These are phyloP conservation scores for Sphaerulina musiva DNA, from an alignment of 2,329 filamentous ascomycete genomes.

Conservation along the genomic window DNA sequence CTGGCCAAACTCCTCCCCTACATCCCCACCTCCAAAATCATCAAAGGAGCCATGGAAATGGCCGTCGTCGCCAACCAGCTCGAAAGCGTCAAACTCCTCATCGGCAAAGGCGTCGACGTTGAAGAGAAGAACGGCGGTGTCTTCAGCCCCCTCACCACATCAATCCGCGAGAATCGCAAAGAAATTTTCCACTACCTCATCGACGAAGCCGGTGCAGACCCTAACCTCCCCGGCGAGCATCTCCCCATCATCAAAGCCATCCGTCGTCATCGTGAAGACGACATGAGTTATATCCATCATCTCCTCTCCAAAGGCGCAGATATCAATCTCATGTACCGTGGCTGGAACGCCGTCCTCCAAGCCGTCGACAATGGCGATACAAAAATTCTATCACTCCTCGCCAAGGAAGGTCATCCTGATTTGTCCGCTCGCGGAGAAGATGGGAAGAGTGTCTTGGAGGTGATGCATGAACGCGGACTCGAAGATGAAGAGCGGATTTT, in stretches of 20 bases:
- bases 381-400: constrained; percentile 48
- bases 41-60: constrained; percentile 62
- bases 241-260: constrained; percentile 65
- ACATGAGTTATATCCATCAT: constrained; percentile 57
- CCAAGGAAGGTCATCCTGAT: constrained; percentile 47
- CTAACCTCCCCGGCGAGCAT: constrained; percentile 63
- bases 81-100: constrained; percentile 59
- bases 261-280: constrained; percentile 50
- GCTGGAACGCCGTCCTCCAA: constrained; percentile 61
- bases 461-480: constrained; percentile 54
- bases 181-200: constrained; percentile 58
- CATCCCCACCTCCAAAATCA: constrained; percentile 53
- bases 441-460: constrained; percentile 50
- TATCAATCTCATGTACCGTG: constrained; percentile 61
- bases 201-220: constrained; percentile 52
- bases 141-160: constrained; percentile 62
- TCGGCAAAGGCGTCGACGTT: constrained; percentile 58
- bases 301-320: constrained; percentile 59
- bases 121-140: constrained; percentile 68
- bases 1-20: constrained; percentile 53
- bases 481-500: constrained; percentile 40
- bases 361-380: constrained; percentile 58
- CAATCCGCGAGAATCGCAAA: constrained; percentile 56
- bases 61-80: constrained; percentile 61
- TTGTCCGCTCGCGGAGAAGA: constrained; percentile 50